These are phyloP conservation scores for Cavenderia fasciculata DNA, from an alignment of 78 protist genomes.

Conservation along the genomic window DNA sequence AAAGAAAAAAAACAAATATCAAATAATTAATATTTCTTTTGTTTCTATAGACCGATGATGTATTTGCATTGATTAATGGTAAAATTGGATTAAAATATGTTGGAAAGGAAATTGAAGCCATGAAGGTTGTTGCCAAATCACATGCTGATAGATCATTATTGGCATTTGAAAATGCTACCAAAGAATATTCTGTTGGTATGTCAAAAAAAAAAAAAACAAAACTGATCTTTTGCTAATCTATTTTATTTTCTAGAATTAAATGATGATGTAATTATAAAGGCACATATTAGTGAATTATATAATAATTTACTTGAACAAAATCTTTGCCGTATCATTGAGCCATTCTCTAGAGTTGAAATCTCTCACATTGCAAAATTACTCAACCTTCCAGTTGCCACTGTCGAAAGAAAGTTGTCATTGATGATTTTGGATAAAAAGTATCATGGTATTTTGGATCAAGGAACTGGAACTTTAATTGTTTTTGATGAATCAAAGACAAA, in stretches of 20 bases:
- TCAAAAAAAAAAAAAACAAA: not conserved
- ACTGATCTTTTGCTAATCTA: not conserved
- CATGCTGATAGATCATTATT: slow-evolving; percentile 83
- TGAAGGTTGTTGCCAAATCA: slow-evolving; percentile 90
- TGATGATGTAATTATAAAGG: slow-evolving; percentile 74
- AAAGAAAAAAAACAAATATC: not conserved
- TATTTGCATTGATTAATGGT: slow-evolving; percentile 86
- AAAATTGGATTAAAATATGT: slow-evolving; percentile 90
- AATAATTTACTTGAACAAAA: slow-evolving; percentile 94
- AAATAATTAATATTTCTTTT: not conserved
- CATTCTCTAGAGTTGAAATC: slow-evolving; percentile 94
- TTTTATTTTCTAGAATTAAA: slow-evolving; percentile 39
- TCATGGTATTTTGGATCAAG: slow-evolving; percentile 97
- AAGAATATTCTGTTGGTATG: slow-evolving; percentile 41
- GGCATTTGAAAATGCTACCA: slow-evolving; percentile 76
- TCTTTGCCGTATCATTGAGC: slow-evolving; percentile 94
- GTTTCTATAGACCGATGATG: slow-evolving; percentile 86
- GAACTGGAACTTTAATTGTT: slow-evolving; percentile 93
- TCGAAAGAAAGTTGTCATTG: slow-evolving; percentile 94
- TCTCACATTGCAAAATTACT: slow-evolving; percentile 91
- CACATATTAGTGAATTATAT: slow-evolving; percentile 88
- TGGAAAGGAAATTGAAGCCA: slow-evolving; percentile 88
- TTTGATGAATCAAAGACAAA: slow-evolving; percentile 82
- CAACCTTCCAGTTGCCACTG: slow-evolving; percentile 81
- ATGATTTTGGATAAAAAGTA: slow-evolving; percentile 97